These are phyloP conservation scores for Aspergillus biplanus DNA, from an alignment of 495 filamentous ascomycete genomes.

Conservation along the genomic window DNA sequence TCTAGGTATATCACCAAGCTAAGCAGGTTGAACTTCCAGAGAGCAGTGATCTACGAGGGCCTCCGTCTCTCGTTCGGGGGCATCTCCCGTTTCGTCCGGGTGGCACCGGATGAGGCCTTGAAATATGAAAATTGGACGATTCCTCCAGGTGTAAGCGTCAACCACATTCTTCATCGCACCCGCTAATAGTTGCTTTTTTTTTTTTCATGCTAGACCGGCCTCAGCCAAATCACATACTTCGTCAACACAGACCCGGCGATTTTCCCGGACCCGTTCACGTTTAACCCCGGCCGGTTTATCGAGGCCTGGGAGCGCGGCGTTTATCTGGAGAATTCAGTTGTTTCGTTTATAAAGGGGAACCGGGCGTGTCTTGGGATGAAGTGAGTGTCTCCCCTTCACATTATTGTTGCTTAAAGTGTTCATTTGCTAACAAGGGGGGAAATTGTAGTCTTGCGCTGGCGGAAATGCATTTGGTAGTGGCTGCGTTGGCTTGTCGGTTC, in stretches of 20 bases:
- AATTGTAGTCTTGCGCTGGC: no score
- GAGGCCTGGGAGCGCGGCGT: slow-evolving; percentile 22
- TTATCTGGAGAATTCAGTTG: slow-evolving; percentile 27
- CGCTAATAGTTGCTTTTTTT: neutral
- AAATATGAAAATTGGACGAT: slow-evolving; percentile 34
- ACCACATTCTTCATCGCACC: neutral
- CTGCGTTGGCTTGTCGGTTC: no score
- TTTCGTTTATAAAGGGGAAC: slow-evolving; percentile 34
- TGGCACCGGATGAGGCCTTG: slow-evolving; percentile 35
- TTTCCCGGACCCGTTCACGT: slow-evolving; percentile 45
- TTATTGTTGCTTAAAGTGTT: no score
- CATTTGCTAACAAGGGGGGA: no score
- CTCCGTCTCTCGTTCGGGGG: slow-evolving; percentile 45
- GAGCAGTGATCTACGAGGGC: slow-evolving; percentile 45
- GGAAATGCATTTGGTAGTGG: no score
- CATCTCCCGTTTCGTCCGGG: slow-evolving; percentile 34
- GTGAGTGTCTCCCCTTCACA: no score
- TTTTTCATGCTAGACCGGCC: slow-evolving; percentile 29
- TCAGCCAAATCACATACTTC: slow-evolving; percentile 44
- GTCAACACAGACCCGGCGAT: slow-evolving; percentile 43
- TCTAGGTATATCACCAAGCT: neutral
- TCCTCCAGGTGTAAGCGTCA: slow-evolving; percentile 23
- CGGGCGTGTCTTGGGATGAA: slow-evolving; percentile 34
- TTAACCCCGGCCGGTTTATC: slow-evolving; percentile 49
- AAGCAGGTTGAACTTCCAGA: slow-evolving; percentile 16